Evolutionary conservation across 371 early-diverging fungal genomes (phyloP).

Genomic region (Umbelopsis sp.): DNA sequence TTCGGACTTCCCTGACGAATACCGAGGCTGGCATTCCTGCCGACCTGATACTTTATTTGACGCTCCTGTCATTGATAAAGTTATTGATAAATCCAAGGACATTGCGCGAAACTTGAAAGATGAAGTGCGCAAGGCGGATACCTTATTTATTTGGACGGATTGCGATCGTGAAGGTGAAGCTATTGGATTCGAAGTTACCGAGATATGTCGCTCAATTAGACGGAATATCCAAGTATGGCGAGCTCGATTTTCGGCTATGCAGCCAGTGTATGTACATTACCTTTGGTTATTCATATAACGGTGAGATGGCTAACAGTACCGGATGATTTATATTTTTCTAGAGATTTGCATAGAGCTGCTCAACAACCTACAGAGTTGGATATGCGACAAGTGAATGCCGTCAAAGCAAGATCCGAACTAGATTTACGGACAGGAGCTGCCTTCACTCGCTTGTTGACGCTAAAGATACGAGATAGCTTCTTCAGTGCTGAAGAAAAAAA

Average conservation of each 20-base stretch:
- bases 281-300: not conserved
- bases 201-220: conserved; percentile 70
- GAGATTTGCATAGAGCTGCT: conserved; percentile 87
- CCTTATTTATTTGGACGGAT: conserved; percentile 99
- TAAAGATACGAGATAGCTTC: conserved; percentile 61
- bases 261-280: conserved; percentile 45
- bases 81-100: conserved; percentile 26
- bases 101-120: conserved; percentile 56
- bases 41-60: conserved; percentile 70
- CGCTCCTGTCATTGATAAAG: conserved; percentile 51
- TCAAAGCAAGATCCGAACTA: conserved; percentile 91
- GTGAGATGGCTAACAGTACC: not conserved
- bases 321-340: conserved; percentile 14
- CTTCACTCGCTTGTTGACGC: conserved; percentile 95
- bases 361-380: conserved; percentile 74
- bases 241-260: conserved; percentile 86
- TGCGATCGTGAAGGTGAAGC: conserved; percentile 99
- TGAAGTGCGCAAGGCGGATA: conserved; percentile 64
- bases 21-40: conserved; percentile 63
- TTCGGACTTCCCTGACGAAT: conserved; percentile 64
- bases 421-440: conserved; percentile 98
- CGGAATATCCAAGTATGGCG: conserved; percentile 68
- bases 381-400: conserved; percentile 83
- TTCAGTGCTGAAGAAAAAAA: conserved; percentile 37
- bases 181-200: conserved; percentile 90